These are phyloP conservation scores for Pythium angustatum DNA, from an alignment of 352 stramenopile species.

Conservation along the genomic window DNA sequence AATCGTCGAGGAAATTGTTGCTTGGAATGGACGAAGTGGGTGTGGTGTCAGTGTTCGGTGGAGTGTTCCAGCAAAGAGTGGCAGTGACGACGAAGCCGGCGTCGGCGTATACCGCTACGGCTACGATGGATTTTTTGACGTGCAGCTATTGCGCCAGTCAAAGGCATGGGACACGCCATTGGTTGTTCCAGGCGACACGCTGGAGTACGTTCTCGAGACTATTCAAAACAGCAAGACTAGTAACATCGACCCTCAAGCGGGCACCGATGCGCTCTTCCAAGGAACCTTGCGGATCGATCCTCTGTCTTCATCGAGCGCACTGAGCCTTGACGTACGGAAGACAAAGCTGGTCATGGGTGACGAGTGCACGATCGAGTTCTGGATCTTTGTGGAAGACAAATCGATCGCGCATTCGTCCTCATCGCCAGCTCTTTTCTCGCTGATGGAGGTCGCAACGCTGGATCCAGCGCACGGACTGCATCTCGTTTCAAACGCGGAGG, in stretches of 20 bases:
- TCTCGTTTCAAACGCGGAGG: background rate
- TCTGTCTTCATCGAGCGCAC: background rate
- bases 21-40: conserved; percentile 49
- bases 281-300: conserved; percentile 34
- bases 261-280: conserved; percentile 33
- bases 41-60: conserved; percentile 64
- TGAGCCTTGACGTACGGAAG: conserved; percentile 28
- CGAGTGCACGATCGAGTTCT: conserved; percentile 62
- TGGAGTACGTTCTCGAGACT: conserved; percentile 42
- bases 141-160: conserved; percentile 35
- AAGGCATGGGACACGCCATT: conserved; percentile 36
- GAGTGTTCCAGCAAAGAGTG: conserved; percentile 4
- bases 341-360: conserved; percentile 21
- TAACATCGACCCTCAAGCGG: conserved; percentile 12
- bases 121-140: conserved; percentile 58
- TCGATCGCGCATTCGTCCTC: background rate
- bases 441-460: conserved; percentile 18
- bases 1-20: conserved; percentile 51
- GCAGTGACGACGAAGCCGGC: background rate
- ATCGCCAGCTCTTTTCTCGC: conserved; percentile 6
- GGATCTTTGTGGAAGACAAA: conserved; percentile 31
- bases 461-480: conserved; percentile 13
- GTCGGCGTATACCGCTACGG: conserved; percentile 64
- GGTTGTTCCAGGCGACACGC: conserved; percentile 42
- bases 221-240: background rate